Evolutionary conservation across 129 eudicot species (phyloP), one percentile per base, ranked within the genome.

Genomic region (Chrysanthemum lavandulifolium): DNA sequence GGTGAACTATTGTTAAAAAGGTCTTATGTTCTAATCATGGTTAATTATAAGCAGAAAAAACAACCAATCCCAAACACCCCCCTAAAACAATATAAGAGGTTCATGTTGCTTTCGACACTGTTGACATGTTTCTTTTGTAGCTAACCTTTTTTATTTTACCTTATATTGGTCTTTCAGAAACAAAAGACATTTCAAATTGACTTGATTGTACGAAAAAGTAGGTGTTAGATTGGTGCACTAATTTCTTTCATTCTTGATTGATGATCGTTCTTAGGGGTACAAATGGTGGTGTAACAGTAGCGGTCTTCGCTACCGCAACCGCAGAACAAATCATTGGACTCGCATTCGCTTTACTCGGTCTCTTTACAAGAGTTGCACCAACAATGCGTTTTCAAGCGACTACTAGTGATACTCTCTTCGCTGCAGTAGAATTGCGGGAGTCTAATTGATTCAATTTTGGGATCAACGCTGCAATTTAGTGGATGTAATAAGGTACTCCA

Each of bases 201-300:
- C 23, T 21, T 21, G 23, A 21, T 21, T 21, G 23, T 21, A 21
- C 23, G 23, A 21, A 21, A 21, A 21, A 21, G 23, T 21, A 21
- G 23, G 23, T 21, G 23, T 31, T 3, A 3, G 5, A 0, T 31
- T 31, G 40, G 40, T 31, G 40, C 5, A 31, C 4, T 19, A 21
- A 25, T 65, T 13, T 67, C 2, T 43, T 52, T 56, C 12, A 25
- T 71, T 75, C 53, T 75, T 69, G 67, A 23, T 72, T 52, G 51
- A 75, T 91, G 98, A 85, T 85, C 31, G 98, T 94, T 84, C 87
- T 86, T 53, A 94, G 88, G 91, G 98, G 98, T 72, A 94, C 98
- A 81, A 94, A 94, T 78, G 98, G 98, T 69, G 98, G 96, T 16
- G 85, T 94, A 68, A 94, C 98, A 64, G 85, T 73, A 78, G 80